A percentile compares a stretch with the other conserved stretches of the same genome.
These are phyloP conservation scores for Eucalyptus melliodora DNA, from an alignment of 345 rosid species.

Conservation along the genomic window DNA sequence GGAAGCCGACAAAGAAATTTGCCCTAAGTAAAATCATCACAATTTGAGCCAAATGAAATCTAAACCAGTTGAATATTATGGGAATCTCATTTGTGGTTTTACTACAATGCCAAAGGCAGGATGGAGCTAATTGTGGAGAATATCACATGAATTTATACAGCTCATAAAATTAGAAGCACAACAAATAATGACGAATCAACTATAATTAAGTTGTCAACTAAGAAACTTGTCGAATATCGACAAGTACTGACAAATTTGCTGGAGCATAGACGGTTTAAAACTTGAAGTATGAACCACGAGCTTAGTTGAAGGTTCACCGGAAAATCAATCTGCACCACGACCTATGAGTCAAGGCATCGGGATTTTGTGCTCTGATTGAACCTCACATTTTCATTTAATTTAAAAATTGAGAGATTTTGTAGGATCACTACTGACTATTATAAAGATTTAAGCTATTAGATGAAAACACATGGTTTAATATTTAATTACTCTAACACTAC, in stretches of 20 bases:
- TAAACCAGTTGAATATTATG: background rate
- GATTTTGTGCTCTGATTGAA: background rate
- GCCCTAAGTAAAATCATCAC: background rate
- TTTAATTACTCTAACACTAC: too few relatives aligned
- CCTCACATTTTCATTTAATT: background rate
- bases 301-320: background rate
- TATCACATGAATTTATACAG: background rate
- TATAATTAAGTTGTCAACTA: background rate
- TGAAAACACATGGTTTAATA: too few relatives aligned
- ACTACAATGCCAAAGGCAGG: background rate
- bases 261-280: too few relatives aligned
- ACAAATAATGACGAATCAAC: background rate
- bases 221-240: too few relatives aligned
- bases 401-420: too few relatives aligned
- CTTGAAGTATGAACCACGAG: too few relatives aligned
- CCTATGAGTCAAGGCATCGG: background rate
- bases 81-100: background rate
- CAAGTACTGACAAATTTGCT: too few relatives aligned
- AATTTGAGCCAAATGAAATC: background rate
- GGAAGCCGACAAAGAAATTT: background rate
- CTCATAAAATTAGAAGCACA: background rate
- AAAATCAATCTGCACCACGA: background rate
- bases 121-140: background rate
- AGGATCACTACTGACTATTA: too few relatives aligned
- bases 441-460: too few relatives aligned